phyloP scores from a whole-genome alignment of 1,284 basidiomycete species.

The Marasmius fiardii region DNA sequence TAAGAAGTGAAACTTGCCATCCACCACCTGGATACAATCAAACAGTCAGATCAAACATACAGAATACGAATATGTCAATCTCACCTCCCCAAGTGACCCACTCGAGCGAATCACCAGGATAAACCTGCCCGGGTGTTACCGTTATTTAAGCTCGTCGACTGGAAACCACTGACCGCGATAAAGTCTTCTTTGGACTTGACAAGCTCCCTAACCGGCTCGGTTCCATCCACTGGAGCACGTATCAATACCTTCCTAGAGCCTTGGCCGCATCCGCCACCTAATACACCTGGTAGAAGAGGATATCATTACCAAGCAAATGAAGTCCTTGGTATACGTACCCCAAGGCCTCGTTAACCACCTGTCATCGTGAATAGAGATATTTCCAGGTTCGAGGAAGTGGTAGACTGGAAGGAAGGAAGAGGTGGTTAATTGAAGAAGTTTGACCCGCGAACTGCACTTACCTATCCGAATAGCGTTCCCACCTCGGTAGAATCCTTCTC shows the following conservation, averaged over 20 bases:
- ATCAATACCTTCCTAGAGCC: conserved; percentile 26
- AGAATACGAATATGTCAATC: too few relatives aligned
- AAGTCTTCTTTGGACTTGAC: conserved; percentile 27
- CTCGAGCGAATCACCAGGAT: conserved; percentile 24
- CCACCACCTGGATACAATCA: conserved; percentile 18
- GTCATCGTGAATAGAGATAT: conserved; percentile 28
- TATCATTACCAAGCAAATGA: neutral
- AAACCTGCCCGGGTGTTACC: conserved; percentile 12
- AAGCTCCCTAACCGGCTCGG: conserved; percentile 18
- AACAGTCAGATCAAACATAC: too few relatives aligned
- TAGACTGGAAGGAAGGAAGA: conserved; percentile 18
- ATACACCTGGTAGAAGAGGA: conserved; percentile 15
- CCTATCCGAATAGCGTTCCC: conserved; percentile 29
- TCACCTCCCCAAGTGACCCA: conserved; percentile 29
- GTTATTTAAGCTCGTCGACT: too few relatives aligned
- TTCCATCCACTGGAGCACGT: conserved; percentile 17
- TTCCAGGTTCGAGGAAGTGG: conserved; percentile 24
- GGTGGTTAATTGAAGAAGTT: neutral
- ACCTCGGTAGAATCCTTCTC: conserved; percentile 25
- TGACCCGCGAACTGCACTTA: conserved; percentile 1
- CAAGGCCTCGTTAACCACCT: conserved; percentile 30
- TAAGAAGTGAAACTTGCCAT: too few relatives aligned
- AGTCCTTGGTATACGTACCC: conserved; percentile 12
- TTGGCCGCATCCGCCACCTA: conserved; percentile 25
- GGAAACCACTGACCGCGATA: conserved; percentile 17